phyloP scores from a whole-genome alignment of 805 yeast genomes.

The Barnettozyma californica region DNA sequence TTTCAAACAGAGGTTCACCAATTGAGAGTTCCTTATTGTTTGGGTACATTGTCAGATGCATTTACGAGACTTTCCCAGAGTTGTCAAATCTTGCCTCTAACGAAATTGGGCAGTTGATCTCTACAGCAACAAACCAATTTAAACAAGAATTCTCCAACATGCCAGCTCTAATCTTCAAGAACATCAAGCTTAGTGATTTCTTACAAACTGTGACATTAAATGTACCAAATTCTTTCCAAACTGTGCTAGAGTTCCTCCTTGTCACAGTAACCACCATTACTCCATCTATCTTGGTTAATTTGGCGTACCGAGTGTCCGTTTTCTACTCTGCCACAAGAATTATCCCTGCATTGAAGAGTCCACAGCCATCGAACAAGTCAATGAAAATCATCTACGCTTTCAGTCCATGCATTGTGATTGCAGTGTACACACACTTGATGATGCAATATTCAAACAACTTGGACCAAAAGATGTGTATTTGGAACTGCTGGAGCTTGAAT shows the following conservation, averaged over 20 bases:
- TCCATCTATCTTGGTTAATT: slow-evolving; percentile 72
- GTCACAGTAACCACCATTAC: slow-evolving; percentile 56
- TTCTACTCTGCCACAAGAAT: slow-evolving; percentile 91
- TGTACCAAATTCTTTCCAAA: slow-evolving; percentile 25
- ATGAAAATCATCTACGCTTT: slow-evolving; percentile 72
- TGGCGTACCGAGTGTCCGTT: slow-evolving; percentile 81
- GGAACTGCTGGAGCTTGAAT: slow-evolving; percentile 44
- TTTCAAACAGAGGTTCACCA: slow-evolving; percentile 81
- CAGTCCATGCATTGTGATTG: slow-evolving; percentile 90
- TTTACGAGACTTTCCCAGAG: slow-evolving; percentile 89
- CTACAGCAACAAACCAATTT: slow-evolving; percentile 29
- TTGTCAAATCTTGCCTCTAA: slow-evolving; percentile 53
- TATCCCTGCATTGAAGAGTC: slow-evolving; percentile 65
- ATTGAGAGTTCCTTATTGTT: slow-evolving; percentile 81
- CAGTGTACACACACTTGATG: slow-evolving; percentile 91
- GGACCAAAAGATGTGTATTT: slow-evolving; percentile 53
- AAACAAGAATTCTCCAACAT: slow-evolving; percentile 29
- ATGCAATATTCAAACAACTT: slow-evolving; percentile 72
- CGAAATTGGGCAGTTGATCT: slow-evolving; percentile 35
- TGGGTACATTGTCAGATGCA: slow-evolving; percentile 88
- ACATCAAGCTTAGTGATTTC: slow-evolving; percentile 16
- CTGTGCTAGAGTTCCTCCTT: slow-evolving; percentile 36
- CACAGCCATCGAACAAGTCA: slow-evolving; percentile 21
- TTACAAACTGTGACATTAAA: slow-evolving; percentile 18
- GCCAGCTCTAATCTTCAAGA: slow-evolving; percentile 26